These are phyloP conservation scores for Sungouiozyma intestinalis DNA, from an alignment of 805 yeast species.

Conservation along the genomic window DNA sequence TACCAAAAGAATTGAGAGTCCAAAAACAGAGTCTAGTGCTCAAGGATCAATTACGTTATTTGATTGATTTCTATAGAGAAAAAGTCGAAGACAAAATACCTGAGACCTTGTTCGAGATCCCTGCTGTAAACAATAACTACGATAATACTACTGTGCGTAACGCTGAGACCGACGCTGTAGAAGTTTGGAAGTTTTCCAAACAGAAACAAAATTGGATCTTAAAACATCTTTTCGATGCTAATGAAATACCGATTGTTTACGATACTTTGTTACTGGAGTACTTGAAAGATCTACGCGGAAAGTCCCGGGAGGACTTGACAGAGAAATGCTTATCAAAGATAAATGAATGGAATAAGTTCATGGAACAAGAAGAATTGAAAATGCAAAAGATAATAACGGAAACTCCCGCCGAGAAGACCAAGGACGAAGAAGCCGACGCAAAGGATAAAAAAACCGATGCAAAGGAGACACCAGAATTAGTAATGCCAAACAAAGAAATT, in stretches of 20 bases:
- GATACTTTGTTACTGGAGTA: constrained; percentile 22
- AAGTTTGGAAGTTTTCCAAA: constrained; percentile 29
- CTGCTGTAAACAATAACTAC: constrained; percentile 17
- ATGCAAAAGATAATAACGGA: constrained; percentile 7
- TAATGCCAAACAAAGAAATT: constrained; percentile 18
- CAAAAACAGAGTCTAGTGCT: constrained; percentile 18
- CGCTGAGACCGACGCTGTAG: constrained; percentile 13
- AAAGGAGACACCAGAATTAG: constrained; percentile 3
- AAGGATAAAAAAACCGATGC: constrained; percentile 4
- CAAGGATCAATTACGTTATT: constrained; percentile 27
- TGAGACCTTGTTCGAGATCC: constrained; percentile 9
- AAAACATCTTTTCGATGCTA: constrained; percentile 22
- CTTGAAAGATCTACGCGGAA: constrained; percentile 21
- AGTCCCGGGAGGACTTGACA: constrained; percentile 13
- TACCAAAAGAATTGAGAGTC: constrained; percentile 20
- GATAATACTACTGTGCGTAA: constrained; percentile 5
- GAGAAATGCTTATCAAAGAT: constrained; percentile 14
- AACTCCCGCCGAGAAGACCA: constrained; percentile 5
- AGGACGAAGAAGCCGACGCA: constrained; percentile 5
- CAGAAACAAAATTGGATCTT: constrained; percentile 30
- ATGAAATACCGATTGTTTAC: constrained; percentile 21
- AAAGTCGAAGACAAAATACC: constrained; percentile 22
- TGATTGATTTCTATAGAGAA: constrained; percentile 25
- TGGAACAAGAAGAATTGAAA: constrained; percentile 16
- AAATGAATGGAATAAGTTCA: constrained; percentile 20